phyloP scores from a whole-genome alignment of 2,329 filamentous ascomycete genomes.

The Aspergillus ustus region DNA sequence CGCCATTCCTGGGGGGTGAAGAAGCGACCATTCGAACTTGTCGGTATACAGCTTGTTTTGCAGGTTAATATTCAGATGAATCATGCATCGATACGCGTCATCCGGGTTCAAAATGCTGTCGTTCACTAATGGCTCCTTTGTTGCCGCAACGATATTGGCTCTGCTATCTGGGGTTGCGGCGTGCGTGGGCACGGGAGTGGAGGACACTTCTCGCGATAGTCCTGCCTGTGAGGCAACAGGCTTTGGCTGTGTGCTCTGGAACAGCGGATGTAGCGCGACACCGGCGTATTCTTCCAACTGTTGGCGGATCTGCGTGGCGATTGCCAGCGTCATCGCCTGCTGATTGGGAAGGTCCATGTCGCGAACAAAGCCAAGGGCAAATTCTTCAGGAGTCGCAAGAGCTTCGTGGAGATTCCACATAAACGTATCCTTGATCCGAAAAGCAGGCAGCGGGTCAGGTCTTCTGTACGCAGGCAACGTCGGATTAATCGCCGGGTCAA shows the following conservation, averaged over 20 bases:
- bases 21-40: conserved; percentile 95
- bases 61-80: conserved; percentile 88
- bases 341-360: conserved; percentile 89
- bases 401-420: conserved; percentile 97
- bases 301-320: conserved; percentile 91
- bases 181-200: conserved; percentile 55
- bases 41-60: conserved; percentile 92
- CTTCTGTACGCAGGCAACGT: conserved; percentile 77
- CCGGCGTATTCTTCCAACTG: conserved; percentile 96
- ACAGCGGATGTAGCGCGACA: conserved; percentile 89
- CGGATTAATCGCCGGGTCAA: conserved; percentile 59
- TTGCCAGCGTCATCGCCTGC: conserved; percentile 71
- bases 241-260: conserved; percentile 60
- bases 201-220: conserved; percentile 58
- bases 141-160: conserved; percentile 33
- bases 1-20: conserved; percentile 88
- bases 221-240: conserved; percentile 36
- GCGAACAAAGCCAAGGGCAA: conserved; percentile 86
- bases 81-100: conserved; percentile 91
- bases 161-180: conserved; percentile 63
- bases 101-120: conserved; percentile 84
- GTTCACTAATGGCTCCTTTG: conserved; percentile 54
- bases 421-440: conserved; percentile 91
- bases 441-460: conserved; percentile 80
- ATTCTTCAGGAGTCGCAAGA: conserved; percentile 91